A percentile compares a stretch with the other conserved stretches of the same genome.
These are phyloP conservation scores for Scedosporium apiospermum DNA, from an alignment of 2,329 filamentous ascomycete species.

Conservation along the genomic window DNA sequence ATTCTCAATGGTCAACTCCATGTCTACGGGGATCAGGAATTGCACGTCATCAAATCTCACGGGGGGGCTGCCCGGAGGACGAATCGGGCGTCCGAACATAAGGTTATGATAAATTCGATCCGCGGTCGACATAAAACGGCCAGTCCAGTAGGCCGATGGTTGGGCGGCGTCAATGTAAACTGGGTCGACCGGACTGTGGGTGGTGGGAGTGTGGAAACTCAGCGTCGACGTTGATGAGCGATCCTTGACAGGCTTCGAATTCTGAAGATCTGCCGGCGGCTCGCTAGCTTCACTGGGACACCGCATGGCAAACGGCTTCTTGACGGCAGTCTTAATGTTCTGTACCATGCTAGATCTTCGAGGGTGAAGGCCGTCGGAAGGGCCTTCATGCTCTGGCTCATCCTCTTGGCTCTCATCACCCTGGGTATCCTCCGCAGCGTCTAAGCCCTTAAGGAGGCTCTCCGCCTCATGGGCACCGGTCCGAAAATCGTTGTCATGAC, in stretches of 20 bases:
- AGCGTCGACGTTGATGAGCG: not conserved
- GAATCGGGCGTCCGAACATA: not conserved
- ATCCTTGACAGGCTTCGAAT: not conserved
- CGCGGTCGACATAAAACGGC: constrained; percentile 47
- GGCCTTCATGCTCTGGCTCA: no score
- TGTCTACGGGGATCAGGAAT: not conserved
- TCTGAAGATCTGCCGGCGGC: not conserved
- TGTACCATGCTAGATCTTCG: not conserved
- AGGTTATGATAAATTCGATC: constrained; percentile 26
- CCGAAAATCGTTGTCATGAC: no score
- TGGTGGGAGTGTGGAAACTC: no score
- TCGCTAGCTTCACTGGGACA: not conserved
- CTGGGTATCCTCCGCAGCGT: no score
- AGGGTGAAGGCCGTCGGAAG: not conserved
- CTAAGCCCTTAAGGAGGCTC: no score
- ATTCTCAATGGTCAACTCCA: not conserved
- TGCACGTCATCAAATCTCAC: not conserved
- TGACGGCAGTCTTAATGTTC: not conserved
- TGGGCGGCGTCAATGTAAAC: constrained; percentile 30
- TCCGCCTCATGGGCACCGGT: no score
- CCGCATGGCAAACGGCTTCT: not conserved
- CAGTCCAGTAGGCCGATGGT: constrained; percentile 48
- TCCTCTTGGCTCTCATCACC: no score
- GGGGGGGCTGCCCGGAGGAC: not conserved
- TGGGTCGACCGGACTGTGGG: constrained; percentile 11